Conservation (phyloP, 345 rosid genomes). For the Heritiera fomes region DNA sequence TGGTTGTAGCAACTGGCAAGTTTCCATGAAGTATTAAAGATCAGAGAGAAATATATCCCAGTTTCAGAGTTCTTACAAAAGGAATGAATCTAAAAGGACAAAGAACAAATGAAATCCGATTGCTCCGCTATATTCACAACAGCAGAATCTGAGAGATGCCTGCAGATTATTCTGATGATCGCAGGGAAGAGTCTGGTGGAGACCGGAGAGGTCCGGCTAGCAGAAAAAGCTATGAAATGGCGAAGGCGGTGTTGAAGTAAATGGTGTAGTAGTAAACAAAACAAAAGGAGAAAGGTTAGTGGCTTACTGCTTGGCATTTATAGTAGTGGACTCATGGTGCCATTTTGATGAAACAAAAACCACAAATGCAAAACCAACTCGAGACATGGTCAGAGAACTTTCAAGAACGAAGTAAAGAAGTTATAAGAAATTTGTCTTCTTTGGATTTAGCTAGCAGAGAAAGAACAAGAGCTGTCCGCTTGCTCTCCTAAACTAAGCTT, state of each 20-base stretch:
- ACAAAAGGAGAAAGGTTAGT: not conserved
- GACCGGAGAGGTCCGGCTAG: not conserved
- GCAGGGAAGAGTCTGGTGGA: not conserved
- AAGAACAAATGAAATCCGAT: not conserved
- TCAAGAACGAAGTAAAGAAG: not conserved
- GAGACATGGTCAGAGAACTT: not conserved
- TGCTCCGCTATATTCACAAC: not conserved
- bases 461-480: not conserved
- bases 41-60: no score
- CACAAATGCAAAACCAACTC: not conserved
- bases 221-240: not conserved
- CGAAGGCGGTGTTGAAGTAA: not conserved
- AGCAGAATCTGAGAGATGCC: not conserved
- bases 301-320: not conserved
- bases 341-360: not conserved
- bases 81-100: not conserved
- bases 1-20: not conserved
- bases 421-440: not conserved
- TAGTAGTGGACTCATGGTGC: not conserved
- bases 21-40: no score
- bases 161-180: not conserved
- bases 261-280: no score
- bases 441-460: not conserved
- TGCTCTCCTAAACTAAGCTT: not conserved
- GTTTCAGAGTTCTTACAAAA: not conserved